Conservation (phyloP, 441 rosid genomes). For the Bruguiera hainesii region DNA sequence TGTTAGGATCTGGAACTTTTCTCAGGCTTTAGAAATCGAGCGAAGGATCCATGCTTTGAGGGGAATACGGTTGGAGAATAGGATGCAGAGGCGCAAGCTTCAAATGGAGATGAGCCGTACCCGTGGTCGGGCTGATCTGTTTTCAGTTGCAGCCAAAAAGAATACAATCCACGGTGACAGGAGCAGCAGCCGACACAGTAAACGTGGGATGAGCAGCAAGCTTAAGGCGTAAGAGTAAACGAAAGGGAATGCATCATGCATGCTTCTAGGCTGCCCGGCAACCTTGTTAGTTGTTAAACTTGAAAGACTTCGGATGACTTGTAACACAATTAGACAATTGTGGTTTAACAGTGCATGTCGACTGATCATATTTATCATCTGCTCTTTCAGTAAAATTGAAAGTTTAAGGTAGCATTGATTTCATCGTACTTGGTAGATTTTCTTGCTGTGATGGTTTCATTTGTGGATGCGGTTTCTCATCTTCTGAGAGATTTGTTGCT, state of each 20-base stretch:
- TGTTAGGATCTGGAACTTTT: slow-evolving; percentile 84
- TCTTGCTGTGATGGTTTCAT: too few relatives aligned
- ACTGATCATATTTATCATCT: neutral
- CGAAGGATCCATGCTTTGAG: slow-evolving; percentile 52
- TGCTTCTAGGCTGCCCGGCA: neutral
- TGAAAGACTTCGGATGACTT: neutral
- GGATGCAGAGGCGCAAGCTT: slow-evolving; percentile 70
- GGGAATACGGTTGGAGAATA: slow-evolving; percentile 67
- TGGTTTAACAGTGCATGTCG: neutral
- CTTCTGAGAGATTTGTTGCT: too few relatives aligned
- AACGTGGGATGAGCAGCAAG: slow-evolving; percentile 63
- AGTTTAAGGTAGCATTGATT: too few relatives aligned
- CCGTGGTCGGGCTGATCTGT: slow-evolving; percentile 46
- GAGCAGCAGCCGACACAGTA: slow-evolving; percentile 52
- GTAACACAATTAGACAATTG: neutral
- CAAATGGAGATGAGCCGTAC: slow-evolving; percentile 68
- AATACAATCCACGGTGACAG: slow-evolving; percentile 54
- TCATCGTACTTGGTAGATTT: too few relatives aligned
- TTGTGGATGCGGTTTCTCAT: too few relatives aligned
- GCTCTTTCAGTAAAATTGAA: neutral
- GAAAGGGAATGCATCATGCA: neutral
- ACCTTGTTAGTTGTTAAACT: neutral
- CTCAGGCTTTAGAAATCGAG: slow-evolving; percentile 77
- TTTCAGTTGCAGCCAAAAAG: slow-evolving; percentile 79
- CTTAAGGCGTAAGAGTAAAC: slow-evolving; percentile 43